Evolutionary conservation across 75 land plant species (phyloP).

Genomic region (Isoetes taiwanensis): DNA sequence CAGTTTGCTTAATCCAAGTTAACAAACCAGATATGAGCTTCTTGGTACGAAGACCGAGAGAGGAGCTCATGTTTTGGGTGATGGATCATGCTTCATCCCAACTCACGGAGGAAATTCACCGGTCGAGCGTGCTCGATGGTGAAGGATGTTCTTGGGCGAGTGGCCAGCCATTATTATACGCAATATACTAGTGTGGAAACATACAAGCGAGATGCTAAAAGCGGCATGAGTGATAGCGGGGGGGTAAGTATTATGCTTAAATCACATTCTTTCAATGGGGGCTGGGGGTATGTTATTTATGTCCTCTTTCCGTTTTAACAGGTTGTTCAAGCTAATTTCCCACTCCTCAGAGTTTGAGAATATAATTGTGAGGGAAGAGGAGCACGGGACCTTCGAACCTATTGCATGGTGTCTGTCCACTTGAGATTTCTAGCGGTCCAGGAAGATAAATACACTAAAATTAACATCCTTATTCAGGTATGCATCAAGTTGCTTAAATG

Average conservation of each 20-base stretch:
- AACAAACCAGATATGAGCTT: too few species aligned
- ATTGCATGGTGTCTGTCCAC: constrained; percentile 50
- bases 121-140: too few species aligned
- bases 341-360: constrained; percentile 99
- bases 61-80: too few species aligned
- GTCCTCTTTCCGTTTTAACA: too few species aligned
- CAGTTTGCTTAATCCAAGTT: too few species aligned
- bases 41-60: too few species aligned
- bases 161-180: constrained; percentile 94
- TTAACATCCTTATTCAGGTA: constrained; percentile 94
- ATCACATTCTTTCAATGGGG: too few species aligned
- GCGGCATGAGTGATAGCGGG: constrained; percentile 95
- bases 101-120: too few species aligned
- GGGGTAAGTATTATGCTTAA: too few species aligned
- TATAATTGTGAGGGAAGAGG: constrained; percentile 92
- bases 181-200: constrained; percentile 98
- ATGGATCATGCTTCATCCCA: too few species aligned
- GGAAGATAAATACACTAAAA: constrained; percentile 84
- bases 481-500: too few species aligned
- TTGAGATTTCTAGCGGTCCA: constrained; percentile 77
- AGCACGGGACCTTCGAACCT: constrained; percentile 70
- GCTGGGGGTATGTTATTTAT: too few species aligned
- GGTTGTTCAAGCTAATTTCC: constrained; percentile 89
- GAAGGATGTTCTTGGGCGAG: constrained; percentile 95
- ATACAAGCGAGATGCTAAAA: constrained; percentile 90